Evolutionary conservation across 2,329 filamentous ascomycete species (phyloP).

Genomic region (Dactylonectria estremocensis): DNA sequence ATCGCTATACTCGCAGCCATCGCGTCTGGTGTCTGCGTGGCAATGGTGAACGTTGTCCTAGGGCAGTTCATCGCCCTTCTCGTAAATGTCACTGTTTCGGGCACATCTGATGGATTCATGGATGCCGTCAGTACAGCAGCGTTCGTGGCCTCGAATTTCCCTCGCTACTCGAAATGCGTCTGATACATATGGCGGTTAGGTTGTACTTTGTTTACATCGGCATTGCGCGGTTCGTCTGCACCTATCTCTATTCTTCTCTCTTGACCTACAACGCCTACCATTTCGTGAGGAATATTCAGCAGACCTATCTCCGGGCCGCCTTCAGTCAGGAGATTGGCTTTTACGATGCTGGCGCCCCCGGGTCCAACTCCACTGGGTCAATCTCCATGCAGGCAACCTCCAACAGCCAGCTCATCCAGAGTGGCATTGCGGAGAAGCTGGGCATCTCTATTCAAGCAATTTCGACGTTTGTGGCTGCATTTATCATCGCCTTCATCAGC

Average conservation of each 20-base stretch:
- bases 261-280: neutral
- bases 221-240: neutral
- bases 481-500: conserved; percentile 54
- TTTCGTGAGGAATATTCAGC: neutral
- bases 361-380: too few species aligned
- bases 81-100: too few species aligned
- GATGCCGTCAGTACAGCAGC: too few species aligned
- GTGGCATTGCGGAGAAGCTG: conserved; percentile 56
- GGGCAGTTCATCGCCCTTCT: too few species aligned
- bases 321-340: neutral
- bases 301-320: neutral
- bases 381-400: conserved; percentile 51
- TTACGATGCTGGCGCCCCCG: conserved; percentile 54
- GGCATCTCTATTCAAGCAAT: conserved; percentile 53
- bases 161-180: too few species aligned
- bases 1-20: too few species aligned
- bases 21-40: too few species aligned
- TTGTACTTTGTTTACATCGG: conserved; percentile 10
- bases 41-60: too few species aligned
- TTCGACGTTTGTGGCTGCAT: conserved; percentile 54
- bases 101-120: too few species aligned
- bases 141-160: too few species aligned
- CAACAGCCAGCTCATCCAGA: conserved; percentile 55
- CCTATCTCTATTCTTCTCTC: neutral
- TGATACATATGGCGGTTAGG: too few species aligned